Base-by-base conservation (phyloP, 2,329 filamentous ascomycete species). In the Calycina herbarum region DNA sequence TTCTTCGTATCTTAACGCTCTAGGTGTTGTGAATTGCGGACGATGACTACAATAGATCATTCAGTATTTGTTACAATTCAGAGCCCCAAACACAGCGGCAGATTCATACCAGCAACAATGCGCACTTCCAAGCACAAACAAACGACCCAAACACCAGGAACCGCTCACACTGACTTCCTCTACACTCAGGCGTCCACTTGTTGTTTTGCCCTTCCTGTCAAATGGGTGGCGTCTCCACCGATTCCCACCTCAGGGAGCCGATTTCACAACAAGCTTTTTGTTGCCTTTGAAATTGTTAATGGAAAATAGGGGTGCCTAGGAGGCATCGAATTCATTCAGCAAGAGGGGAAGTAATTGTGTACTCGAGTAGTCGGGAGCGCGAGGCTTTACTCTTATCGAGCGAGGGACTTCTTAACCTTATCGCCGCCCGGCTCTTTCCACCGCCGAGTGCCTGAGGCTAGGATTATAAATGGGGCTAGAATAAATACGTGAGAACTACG, bases 181-280 rank as follows among this genome's bases (percentile, higher is more conserved):
- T 20, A 10, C n/a, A 51, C 48, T 51, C n/a, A 24, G n/a, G n/a
- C n/a, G n/a, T 24, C 24, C 48, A 51, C 48, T 51, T 24, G 48
- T 51, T 51, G 48, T 13, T 20, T 20, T 24, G 20, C 20, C 20
- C 48, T 24, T 24, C 24, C 48, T 0, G 4, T 27, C 20, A 51
- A 51, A 27, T 51, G 27, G 48, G 48, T 51, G 48, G 48, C 48
- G 48, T 51, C 7, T 51, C n/a, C 48, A 51, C 48, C 48, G 48
- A 20, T 51, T 24, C 8, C 42, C 6, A n/a, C 17, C 42, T 48
- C 42, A 24, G 6, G 4, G 24, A 51, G n/a, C 48, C 20, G 48
- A 51, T 13, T 51, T 51, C 20, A 27, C 48, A 24, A 51, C 48
- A 24, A 51, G 7, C 48, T 24, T 51, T 51, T 20, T 4, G 20